Evolutionary conservation across 176 grass and related monocot species (phyloP).

Genomic region (Bolboschoenus planiculmis): DNA sequence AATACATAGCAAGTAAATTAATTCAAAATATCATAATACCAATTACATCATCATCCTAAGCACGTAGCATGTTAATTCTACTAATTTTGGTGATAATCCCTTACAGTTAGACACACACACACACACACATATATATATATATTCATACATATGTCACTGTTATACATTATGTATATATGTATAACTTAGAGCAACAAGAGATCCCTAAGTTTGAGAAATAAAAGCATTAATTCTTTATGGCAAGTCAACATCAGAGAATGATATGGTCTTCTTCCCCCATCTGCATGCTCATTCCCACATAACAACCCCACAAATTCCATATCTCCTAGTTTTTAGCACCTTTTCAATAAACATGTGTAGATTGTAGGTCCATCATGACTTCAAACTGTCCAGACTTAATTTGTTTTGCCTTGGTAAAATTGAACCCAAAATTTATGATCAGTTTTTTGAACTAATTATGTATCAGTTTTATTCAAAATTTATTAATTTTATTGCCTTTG

Average conservation of each 20-base stretch:
- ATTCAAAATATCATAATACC: too few relatives aligned
- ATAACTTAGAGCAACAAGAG: not conserved
- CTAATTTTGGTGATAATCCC: too few relatives aligned
- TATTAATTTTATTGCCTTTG: too few relatives aligned
- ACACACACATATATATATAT: too few relatives aligned
- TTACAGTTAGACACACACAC: too few relatives aligned
- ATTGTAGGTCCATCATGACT: constrained; percentile 14
- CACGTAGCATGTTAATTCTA: too few relatives aligned
- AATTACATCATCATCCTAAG: too few relatives aligned
- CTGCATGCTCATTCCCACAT: constrained; percentile 24
- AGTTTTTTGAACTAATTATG: not conserved
- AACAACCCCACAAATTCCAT: constrained; percentile 15
- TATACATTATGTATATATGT: too few relatives aligned
- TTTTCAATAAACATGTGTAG: not conserved
- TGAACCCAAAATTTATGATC: not conserved
- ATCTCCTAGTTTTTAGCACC: constrained; percentile 26
- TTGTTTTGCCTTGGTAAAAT: not conserved
- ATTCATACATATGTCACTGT: too few relatives aligned
- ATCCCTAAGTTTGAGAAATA: not conserved
- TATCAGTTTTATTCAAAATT: too few relatives aligned
- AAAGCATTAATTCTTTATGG: not conserved
- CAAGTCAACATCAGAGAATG: constrained; percentile 16
- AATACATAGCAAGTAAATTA: too few relatives aligned
- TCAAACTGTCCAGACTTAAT: not conserved
- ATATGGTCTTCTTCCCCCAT: constrained; percentile 7